Evolutionary conservation across 305 asterid genomes (phyloP).

Genomic region (Solanum hybrid): DNA sequence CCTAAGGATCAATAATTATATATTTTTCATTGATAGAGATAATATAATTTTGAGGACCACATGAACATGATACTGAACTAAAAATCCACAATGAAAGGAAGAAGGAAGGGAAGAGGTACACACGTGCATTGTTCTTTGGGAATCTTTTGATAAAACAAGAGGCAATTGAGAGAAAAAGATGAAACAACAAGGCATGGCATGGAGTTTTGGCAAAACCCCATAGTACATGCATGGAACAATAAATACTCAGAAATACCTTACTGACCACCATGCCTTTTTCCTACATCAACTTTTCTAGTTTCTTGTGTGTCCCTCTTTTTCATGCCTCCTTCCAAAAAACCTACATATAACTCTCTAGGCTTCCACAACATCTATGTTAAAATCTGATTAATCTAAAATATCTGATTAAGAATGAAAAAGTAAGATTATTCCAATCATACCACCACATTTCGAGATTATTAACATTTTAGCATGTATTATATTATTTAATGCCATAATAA

Average conservation of each 20-base stretch:
- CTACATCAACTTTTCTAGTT: not conserved
- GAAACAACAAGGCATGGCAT: slow-evolving; percentile 1
- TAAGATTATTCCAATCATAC: not conserved
- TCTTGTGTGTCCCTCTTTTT: not conserved
- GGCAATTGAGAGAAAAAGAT: not conserved
- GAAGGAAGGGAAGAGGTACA: not conserved
- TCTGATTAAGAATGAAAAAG: not conserved
- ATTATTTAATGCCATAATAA: not conserved
- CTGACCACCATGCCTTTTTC: not conserved
- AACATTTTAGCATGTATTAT: not conserved
- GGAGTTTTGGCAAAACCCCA: not conserved
- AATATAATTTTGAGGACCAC: not conserved
- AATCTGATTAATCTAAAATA: not conserved
- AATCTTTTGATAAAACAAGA: not conserved
- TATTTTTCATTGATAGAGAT: not conserved
- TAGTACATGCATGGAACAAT: not conserved
- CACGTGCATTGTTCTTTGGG: slow-evolving; percentile 9
- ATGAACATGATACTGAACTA: not conserved
- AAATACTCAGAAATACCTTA: not conserved
- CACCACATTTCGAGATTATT: not conserved
- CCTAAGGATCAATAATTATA: not conserved
- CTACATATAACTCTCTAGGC: not conserved
- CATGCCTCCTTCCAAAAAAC: not conserved
- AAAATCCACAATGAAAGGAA: not conserved
- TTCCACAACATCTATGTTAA: not conserved